Evolutionary conservation across 352 stramenopile species (phyloP), one percentile per base, ranked within the genome.

Genomic region (Phytophthora parvispora): DNA sequence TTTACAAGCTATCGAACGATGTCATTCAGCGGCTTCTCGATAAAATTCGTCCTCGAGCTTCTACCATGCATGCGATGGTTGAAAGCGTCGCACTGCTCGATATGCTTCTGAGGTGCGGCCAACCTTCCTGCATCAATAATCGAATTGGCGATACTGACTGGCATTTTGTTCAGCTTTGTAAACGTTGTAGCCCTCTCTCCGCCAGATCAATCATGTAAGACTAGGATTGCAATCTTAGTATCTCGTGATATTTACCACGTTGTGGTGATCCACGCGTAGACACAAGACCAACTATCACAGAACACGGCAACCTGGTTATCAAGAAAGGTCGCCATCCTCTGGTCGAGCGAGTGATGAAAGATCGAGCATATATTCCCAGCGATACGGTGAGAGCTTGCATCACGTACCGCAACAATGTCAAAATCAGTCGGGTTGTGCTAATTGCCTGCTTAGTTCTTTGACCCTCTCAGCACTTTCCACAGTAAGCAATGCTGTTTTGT

Each of bases 21-120:
- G 81, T 96, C 13, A 88, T 98, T 22, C 91, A 98, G 57, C 72
- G 88, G 10, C 69, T 98, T 3, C 76, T 97, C 9, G 76, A 93
- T 55, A 84, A 88, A 55, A 92, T 98, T 54, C 82, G 85, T 9
- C 82, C 91, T 24, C 76, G 81, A 51, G 82, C 94, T 1, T 78
- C 83, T 12, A 69, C 78, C 5, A 84, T 98, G 58, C 97, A 97
- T 60, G 78, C 84, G 15, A 94, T 97, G 79, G 82, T 93, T 31
- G 93, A 98, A 72, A 94, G 87, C 53, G 75, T 98, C 9, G 89
- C 92, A n/a, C 62, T 98, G 25, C 74, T 98, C 22, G 94, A 98
- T 52, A 97, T 98, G 90, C 76, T 98, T 10, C 73, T 97, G 24
- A 96, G 90, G 90, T 96, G 66, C 16, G 2, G 22, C 8, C 6